Percentiles rank a stretch among this genome's conserved stretches.
Conservation (phyloP, 1,284 basidiomycete genomes). For the Pterulicium gracile region DNA sequence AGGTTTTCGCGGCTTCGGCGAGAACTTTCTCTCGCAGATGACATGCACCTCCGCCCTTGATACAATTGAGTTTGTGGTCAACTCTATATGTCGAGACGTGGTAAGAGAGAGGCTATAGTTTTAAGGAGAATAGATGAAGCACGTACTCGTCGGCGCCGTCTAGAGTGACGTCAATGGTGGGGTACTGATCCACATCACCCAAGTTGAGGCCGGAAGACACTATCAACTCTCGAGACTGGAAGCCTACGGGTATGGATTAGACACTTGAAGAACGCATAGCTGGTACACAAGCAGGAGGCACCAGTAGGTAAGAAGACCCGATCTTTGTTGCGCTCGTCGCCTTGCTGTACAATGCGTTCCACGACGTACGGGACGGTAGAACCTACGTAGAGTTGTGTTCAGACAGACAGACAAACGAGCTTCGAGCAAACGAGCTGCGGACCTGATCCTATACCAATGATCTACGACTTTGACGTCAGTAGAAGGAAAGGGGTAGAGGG, state of each 20-base stretch:
- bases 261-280: background rate
- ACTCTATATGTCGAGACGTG: constrained; percentile 65
- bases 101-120: constrained; percentile 3
- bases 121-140: background rate
- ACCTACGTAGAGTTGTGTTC: constrained; percentile 28
- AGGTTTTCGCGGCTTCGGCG: constrained; percentile 90
- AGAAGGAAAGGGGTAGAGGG: no score
- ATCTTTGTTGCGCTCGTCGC: constrained; percentile 61
- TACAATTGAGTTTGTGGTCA: constrained; percentile 81
- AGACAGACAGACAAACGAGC: constrained; percentile 4
- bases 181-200: constrained; percentile 90
- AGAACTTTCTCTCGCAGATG: constrained; percentile 96
- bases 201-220: constrained; percentile 71
- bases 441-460: constrained; percentile 1
- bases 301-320: constrained; percentile 89
- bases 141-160: constrained; percentile 95
- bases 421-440: background rate
- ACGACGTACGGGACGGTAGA: constrained; percentile 98
- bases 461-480: no score
- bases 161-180: constrained; percentile 87
- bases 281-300: no score
- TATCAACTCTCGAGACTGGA: constrained; percentile 95
- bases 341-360: constrained; percentile 87
- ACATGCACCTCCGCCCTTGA: constrained; percentile 97
- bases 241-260: constrained; percentile 52